Conservation (phyloP, 257 asterid species). For the Forsythia suspensa region DNA sequence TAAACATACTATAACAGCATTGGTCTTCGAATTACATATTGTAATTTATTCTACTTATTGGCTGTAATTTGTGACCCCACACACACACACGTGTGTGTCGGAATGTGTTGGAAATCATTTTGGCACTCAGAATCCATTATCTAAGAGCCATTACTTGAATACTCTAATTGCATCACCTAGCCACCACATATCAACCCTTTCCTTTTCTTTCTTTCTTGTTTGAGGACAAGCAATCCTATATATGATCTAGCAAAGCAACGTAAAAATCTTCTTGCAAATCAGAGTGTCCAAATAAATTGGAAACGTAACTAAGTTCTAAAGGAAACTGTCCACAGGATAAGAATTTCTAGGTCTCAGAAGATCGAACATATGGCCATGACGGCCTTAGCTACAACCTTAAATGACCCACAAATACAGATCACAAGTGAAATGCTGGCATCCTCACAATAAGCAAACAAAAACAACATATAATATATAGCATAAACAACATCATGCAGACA, state of each 20-base stretch:
- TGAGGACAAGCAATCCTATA: not conserved
- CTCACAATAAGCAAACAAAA: slow-evolving; percentile 13
- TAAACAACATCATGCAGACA: not conserved
- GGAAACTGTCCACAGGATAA: not conserved
- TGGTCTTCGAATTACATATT: not conserved
- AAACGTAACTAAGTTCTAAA: not conserved
- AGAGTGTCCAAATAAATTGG: not conserved
- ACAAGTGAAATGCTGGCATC: not conserved
- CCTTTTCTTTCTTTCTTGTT: not conserved
- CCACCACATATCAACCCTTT: not conserved
- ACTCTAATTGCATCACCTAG: not conserved
- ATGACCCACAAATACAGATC: not conserved
- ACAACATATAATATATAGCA: not conserved
- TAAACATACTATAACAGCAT: not conserved
- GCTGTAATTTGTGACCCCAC: not conserved
- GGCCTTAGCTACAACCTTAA: not conserved
- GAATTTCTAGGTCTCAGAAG: not conserved
- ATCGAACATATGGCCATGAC: not conserved
- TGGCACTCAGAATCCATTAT: not conserved
- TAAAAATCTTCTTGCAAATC: not conserved
- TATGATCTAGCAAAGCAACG: not conserved
- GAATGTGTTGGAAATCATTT: not conserved
- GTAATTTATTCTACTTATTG: not conserved
- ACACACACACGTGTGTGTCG: not conserved
- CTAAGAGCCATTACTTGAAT: not conserved